Evolutionary conservation across 169 alveolate species (phyloP), one percentile per base, ranked within the genome.

Genomic region (Plasmodium berghei): DNA sequence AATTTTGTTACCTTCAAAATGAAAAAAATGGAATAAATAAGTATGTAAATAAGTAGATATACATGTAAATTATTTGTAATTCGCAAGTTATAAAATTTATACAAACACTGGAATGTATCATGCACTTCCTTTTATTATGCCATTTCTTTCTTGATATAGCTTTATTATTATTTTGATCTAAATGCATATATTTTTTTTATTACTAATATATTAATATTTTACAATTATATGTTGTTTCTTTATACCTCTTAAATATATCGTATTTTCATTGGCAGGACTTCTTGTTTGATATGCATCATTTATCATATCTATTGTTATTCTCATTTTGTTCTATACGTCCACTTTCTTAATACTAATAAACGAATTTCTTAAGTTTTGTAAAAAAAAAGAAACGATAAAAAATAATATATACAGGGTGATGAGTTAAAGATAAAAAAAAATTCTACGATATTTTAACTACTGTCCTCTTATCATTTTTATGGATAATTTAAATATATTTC

Each of bases 1-100:
- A 54, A 96, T 95, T 74, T 96, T 96, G 87, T 75, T 87, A 6
- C 97, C 98, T 93, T 93, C 56, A 49, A 87, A 71, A 83, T 75
- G 69, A 18, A 62, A 16, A 14, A 8, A 1, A 80, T 12, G 55
- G 24, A 58, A 14, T 28, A 52, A 61, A 14, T 18, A 20, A 9
- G 42, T 6, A 48, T 34, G 42, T 46, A 20, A 28, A 48, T 55
- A 59, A 14, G 40, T 12, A 70, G 22, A 56, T 28, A 40, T 52
- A 12, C 26, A 24, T 58, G 9, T 58, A 58, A 12, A 52, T n/a
- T 12, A 52, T 14, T 52, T 52, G 18, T 5, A 52, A 12, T 12
- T 52, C n/a, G 18, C 42, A 34, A 34, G 42, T 34, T 34, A 34
- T 34, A 5, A 34, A 34, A 34, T 34, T 34, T 34, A 34, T 34